These are phyloP conservation scores for Hibiscus tridactylites DNA, from an alignment of 345 rosid genomes.

Conservation along the genomic window DNA sequence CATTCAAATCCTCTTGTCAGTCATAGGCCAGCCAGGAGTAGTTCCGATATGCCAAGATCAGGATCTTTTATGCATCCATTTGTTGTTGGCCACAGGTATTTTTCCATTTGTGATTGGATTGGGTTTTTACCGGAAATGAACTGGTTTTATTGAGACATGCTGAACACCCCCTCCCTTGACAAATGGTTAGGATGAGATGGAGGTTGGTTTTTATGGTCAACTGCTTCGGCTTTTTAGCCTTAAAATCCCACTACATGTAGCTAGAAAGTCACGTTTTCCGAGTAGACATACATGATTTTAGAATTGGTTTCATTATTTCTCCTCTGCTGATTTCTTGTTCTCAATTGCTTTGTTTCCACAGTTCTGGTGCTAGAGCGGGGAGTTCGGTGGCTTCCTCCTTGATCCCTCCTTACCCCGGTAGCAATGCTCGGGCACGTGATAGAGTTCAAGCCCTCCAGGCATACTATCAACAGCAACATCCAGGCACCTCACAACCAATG, in stretches of 20 bases:
- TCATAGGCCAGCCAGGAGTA: slow-evolving; percentile 53
- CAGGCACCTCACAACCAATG: slow-evolving; percentile 38
- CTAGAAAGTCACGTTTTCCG: not conserved
- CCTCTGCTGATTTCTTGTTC: not conserved
- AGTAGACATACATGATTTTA: not conserved
- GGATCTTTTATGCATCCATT: slow-evolving; percentile 73
- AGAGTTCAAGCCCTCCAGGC: slow-evolving; percentile 93
- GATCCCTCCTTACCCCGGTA: slow-evolving; percentile 81
- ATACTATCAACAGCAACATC: slow-evolving; percentile 79
- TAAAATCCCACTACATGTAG: not conserved
- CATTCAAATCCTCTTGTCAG: slow-evolving; percentile 42
- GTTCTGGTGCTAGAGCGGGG: slow-evolving; percentile 60
- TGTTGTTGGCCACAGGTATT: slow-evolving; percentile 75
- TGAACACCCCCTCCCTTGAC: not conserved
- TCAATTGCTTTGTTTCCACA: slow-evolving; percentile 16
- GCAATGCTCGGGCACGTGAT: slow-evolving; percentile 77
- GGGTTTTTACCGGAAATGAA: not conserved
- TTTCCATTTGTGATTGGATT: not conserved
- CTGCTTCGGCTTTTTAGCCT: not conserved
- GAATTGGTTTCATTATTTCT: too few species aligned
- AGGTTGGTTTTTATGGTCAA: not conserved
- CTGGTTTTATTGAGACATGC: not conserved
- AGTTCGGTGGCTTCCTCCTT: slow-evolving; percentile 58
- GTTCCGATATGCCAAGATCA: slow-evolving; percentile 58
- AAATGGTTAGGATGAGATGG: not conserved